Base-by-base conservation (phyloP, 2,329 filamentous ascomycete species). In the Pseudogymnoascus sp. region DNA sequence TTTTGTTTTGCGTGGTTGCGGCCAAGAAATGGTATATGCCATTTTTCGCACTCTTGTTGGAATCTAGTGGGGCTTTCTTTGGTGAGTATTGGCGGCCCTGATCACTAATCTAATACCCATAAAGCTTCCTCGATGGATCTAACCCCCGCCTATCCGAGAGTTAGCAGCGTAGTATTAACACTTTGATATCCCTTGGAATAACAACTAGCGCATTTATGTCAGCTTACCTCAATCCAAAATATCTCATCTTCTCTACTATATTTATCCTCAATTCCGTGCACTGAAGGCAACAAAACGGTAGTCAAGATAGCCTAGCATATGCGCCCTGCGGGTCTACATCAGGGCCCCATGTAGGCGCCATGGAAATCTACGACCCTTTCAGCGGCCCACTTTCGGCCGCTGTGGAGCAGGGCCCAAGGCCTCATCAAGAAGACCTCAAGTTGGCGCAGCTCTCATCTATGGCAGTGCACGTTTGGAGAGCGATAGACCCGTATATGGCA, bases 301-400 rank as follows among this genome's bases (percentile, higher is more conserved):
- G 47, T 53, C 25, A 53, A 53, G 23, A 31, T 53, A 31, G 47
- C 25, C 47, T 53, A 53, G 47, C 47, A 53, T 53, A 53, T 53
- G 47, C n/a, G 25, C 14, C 23, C 47, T 53, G 47, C 8, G 2
- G 23, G 14, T 16, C 23, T 8, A 53, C 21, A 53, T 11, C 4
- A 11, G 47, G 47, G 47, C 3, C 18, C 14, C 42, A 25, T 47
- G 12, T 44, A 21, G 44, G 23, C 44, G 44, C 44, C 21, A n/a
- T 47, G 21, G 21, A 47, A 47, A 14, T 5, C 44, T 8, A 50
- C 14, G 14, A 10, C 18, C 40, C 18, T 5, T 44, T 23, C 18
- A 21, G 40, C 44, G 44, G 12, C 23, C 44, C 44, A 50, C 44
- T n/a, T 28, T 28, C 14, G 21, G n/a, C 25, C 14, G 6, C 14